Conservation (phyloP, 2,329 filamentous ascomycete genomes). For the Rosellinia necatrix region DNA sequence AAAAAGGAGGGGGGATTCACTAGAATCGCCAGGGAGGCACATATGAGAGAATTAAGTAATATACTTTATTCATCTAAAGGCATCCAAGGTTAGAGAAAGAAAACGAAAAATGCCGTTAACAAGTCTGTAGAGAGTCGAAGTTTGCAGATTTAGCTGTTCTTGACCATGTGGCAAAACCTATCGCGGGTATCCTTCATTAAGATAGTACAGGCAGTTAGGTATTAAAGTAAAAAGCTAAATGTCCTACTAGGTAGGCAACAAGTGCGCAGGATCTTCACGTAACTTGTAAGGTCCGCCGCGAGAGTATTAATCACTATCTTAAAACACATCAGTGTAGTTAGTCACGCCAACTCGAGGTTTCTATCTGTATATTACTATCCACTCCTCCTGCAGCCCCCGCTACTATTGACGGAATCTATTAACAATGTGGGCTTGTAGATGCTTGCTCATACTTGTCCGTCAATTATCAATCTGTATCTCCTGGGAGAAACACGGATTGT, state of each 20-base stretch:
- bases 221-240: too few relatives aligned
- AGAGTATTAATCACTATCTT: too few relatives aligned
- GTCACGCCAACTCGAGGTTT: conserved; percentile 8
- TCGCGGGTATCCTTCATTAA: too few relatives aligned
- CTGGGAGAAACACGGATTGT: conserved; percentile 5
- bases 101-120: not conserved
- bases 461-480: conserved; percentile 18
- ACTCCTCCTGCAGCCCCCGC: conserved; percentile 16
- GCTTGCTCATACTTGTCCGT: conserved; percentile 8
- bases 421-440: conserved; percentile 24
- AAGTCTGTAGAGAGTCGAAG: too few relatives aligned
- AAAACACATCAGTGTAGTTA: not conserved
- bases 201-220: too few relatives aligned
- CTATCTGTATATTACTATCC: conserved; percentile 28
- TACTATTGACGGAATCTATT: conserved; percentile 20
- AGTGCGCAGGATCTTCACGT: too few relatives aligned
- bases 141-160: too few relatives aligned
- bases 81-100: not conserved
- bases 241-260: too few relatives aligned
- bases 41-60: not conserved
- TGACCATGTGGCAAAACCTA: too few relatives aligned
- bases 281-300: too few relatives aligned
- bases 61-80: too few relatives aligned
- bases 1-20: not conserved
- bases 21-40: not conserved